These are phyloP conservation scores for Elsinoe perseae DNA, from an alignment of 2,329 filamentous ascomycete genomes.

Conservation along the genomic window DNA sequence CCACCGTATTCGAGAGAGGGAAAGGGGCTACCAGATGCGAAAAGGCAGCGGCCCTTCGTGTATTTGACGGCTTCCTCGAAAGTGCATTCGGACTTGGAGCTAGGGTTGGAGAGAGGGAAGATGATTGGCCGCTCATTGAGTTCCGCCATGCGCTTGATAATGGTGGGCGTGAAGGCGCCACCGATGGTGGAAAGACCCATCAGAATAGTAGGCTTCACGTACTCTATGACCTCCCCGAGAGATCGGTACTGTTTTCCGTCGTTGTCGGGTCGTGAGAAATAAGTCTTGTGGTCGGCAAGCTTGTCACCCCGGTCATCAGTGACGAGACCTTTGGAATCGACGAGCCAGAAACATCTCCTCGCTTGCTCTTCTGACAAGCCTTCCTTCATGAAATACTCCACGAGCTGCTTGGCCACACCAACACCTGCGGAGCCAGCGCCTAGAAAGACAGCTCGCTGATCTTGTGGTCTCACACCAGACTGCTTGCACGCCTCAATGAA, in stretches of 20 bases:
- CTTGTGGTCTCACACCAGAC: conserved; percentile 74
- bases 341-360: conserved; percentile 88
- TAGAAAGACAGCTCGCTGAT: conserved; percentile 93
- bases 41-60: conserved; percentile 86
- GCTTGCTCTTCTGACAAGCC: conserved; percentile 84
- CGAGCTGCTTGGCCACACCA: conserved; percentile 94
- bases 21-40: conserved; percentile 94
- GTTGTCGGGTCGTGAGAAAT: conserved; percentile 60
- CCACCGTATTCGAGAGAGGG: conserved; percentile 49
- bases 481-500: conserved; percentile 70
- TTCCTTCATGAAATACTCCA: conserved; percentile 91
- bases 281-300: conserved; percentile 74
- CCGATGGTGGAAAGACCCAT: conserved; percentile 92
- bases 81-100: conserved; percentile 94
- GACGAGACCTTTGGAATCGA: conserved; percentile 84
- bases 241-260: conserved; percentile 61
- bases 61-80: conserved; percentile 87
- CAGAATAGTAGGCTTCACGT: conserved; percentile 88
- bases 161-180: conserved; percentile 83
- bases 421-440: conserved; percentile 93
- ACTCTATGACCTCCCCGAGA: conserved; percentile 84
- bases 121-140: conserved; percentile 62
- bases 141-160: conserved; percentile 56
- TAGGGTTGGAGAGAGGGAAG: conserved; percentile 93
- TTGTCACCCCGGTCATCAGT: conserved; percentile 88